phyloP scores from a whole-genome alignment of 2,329 filamentous ascomycete species.

The Diaporthe caulivora region DNA sequence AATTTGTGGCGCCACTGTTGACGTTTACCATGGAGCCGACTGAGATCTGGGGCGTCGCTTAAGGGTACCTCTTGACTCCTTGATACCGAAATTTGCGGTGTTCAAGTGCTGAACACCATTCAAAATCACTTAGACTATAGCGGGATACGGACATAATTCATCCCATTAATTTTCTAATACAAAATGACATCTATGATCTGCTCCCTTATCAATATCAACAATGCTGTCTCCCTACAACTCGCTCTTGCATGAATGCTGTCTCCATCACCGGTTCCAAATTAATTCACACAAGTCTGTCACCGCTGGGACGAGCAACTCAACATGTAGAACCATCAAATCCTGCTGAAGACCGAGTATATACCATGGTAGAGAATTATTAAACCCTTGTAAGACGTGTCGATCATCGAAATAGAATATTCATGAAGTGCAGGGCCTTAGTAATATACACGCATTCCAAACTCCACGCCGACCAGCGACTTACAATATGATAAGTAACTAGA shows the following conservation, averaged over 20 bases:
- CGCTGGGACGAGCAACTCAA: background rate
- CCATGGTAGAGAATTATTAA: background rate
- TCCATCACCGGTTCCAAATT: background rate
- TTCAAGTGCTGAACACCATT: slow-evolving; percentile 31
- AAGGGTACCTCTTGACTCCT: background rate
- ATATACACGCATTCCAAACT: no score
- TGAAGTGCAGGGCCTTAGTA: background rate
- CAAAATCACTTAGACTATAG: background rate
- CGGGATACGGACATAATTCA: background rate
- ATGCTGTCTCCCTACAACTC: background rate
- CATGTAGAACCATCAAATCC: background rate
- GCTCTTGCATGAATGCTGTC: background rate
- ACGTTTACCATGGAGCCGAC: slow-evolving; percentile 25
- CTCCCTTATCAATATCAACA: background rate
- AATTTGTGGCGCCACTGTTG: background rate
- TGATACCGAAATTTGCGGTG: background rate
- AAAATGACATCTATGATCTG: background rate
- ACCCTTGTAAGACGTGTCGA: background rate
- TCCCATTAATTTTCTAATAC: background rate
- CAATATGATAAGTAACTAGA: no score
- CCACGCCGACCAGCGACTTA: no score
- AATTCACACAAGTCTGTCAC: background rate
- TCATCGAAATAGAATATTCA: background rate
- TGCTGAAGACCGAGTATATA: background rate
- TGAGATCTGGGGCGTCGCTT: slow-evolving; percentile 35